Base-by-base conservation (phyloP, 2,329 filamentous ascomycete species). In the Cercospora canescens region DNA sequence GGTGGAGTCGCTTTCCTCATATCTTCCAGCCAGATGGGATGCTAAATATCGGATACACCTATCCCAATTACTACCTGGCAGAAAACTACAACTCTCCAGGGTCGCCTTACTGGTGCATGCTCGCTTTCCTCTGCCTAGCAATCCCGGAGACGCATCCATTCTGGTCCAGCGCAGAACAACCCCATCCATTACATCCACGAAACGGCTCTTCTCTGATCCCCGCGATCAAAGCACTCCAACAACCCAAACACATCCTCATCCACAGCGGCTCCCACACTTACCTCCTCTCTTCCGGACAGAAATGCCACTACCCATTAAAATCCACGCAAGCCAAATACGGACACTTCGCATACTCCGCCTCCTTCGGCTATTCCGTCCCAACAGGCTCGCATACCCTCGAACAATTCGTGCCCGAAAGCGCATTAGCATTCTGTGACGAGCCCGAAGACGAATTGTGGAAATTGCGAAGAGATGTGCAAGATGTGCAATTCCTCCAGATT, bases 61-160 rank as follows among this genome's bases (percentile, higher is more conserved):
- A 93, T 74, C 89, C 91, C 16, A 93, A 93, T 75, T 92, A 91
- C 83, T 93, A 91, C 78, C 87, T 93, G 79, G 89, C 90, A 0
- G 91, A 94, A 78, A 93, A 94, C 76, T 94, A 94, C 79, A 94
- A 94, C 78, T 92, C 89, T 9, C 90, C 91, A 0, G 89, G 89
- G 12, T 81, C 79, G 1, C 80, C 91, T 72, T 93, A 93, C 77
- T 94, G 91, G 91, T 90, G 89, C 60, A 93, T 91, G 79, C 81
- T 93, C 24, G 87, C 90, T 1, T 94, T 94, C 74, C 90, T 91
- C 52, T 89, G 89, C 60, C 82, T 94, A 2, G 90, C 89, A 1
- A 84, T 92, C 12, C 87, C 91, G 0, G 85, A 87, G 56, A 81
- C 83, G 1, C 91, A 93, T 76, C 89, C 90, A 0, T 93, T 94